phyloP scores from a whole-genome alignment of 176 grass and related monocot species.

The Cenchrus fungigraminus region DNA sequence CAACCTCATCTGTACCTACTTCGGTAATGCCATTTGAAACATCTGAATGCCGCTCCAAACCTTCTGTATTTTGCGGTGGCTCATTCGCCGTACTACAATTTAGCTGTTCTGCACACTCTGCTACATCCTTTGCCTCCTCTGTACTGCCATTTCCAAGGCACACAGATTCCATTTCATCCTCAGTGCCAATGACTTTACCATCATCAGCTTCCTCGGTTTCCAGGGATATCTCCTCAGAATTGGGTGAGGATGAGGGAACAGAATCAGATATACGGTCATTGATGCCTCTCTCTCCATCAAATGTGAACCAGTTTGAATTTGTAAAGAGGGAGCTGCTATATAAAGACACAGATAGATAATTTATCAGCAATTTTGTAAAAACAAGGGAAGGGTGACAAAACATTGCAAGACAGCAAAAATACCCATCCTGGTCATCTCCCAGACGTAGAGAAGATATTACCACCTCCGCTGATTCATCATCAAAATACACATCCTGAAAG shows the following conservation, averaged over 20 bases:
- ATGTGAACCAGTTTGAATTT: slow-evolving; percentile 99
- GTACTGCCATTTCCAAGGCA: slow-evolving; percentile 48
- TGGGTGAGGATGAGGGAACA: slow-evolving; percentile 69
- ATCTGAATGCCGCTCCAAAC: slow-evolving; percentile 31
- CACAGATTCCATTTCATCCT: slow-evolving; percentile 51
- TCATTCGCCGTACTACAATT: slow-evolving; percentile 46
- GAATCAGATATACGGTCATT: slow-evolving; percentile 62
- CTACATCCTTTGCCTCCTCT: slow-evolving; percentile 42
- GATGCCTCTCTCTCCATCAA: slow-evolving; percentile 83
- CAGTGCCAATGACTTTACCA: slow-evolving; percentile 42
- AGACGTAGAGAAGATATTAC: slow-evolving; percentile 87
- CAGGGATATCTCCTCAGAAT: slow-evolving; percentile 56
- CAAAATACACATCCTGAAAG: slow-evolving; percentile 94
- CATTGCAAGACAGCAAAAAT: slow-evolving; percentile 49
- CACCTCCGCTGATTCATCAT: slow-evolving; percentile 95
- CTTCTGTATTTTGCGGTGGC: slow-evolving; percentile 30
- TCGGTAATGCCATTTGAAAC: slow-evolving; percentile 43
- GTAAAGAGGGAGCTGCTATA: slow-evolving; percentile 84
- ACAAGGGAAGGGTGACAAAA: not conserved
- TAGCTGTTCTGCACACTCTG: slow-evolving; percentile 42
- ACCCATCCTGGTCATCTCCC: slow-evolving; percentile 89
- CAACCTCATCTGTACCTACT: slow-evolving; percentile 41
- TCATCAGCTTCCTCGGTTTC: slow-evolving; percentile 50
- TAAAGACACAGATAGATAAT: slow-evolving; percentile 37
- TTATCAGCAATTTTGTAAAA: slow-evolving; percentile 24